Conservation (phyloP, 164 flowering plant species). For the Annona cherimola region DNA sequence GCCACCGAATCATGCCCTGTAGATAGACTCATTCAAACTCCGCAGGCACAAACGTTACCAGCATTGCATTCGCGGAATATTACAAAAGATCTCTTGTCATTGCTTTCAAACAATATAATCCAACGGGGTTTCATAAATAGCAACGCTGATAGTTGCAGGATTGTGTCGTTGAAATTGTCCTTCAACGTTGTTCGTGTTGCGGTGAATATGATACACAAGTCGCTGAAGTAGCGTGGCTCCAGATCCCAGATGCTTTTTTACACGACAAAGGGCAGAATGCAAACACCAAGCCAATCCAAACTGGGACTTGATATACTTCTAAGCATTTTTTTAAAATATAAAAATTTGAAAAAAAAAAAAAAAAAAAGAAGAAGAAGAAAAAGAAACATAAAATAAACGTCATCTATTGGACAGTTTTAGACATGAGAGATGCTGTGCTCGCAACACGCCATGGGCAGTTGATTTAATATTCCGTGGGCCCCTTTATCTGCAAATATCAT, state of each 20-base stretch:
- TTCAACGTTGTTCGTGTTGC: not conserved
- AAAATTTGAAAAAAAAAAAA: too few relatives aligned
- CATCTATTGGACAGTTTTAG: not conserved
- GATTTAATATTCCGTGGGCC: not conserved
- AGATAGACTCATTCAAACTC: too few relatives aligned
- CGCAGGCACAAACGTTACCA: too few relatives aligned
- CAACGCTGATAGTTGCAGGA: not conserved
- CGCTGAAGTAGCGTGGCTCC: not conserved
- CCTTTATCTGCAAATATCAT: conserved; percentile 5
- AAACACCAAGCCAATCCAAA: not conserved
- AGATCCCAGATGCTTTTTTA: not conserved
- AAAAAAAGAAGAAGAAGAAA: too few relatives aligned
- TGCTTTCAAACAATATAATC: too few relatives aligned
- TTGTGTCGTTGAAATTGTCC: not conserved
- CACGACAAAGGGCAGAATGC: not conserved
- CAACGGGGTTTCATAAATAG: not conserved
- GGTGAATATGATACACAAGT: not conserved
- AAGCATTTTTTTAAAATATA: too few relatives aligned
- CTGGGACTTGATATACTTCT: not conserved
- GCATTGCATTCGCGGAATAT: too few relatives aligned
- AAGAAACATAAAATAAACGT: too few relatives aligned
- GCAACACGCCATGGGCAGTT: not conserved
- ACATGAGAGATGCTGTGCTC: not conserved
- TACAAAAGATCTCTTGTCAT: not conserved
- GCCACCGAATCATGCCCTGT: too few relatives aligned